Evolutionary conservation across 2,329 filamentous ascomycete genomes (phyloP), one percentile per base, ranked within the genome.

Genomic region (Diaporthe aspalathi): DNA sequence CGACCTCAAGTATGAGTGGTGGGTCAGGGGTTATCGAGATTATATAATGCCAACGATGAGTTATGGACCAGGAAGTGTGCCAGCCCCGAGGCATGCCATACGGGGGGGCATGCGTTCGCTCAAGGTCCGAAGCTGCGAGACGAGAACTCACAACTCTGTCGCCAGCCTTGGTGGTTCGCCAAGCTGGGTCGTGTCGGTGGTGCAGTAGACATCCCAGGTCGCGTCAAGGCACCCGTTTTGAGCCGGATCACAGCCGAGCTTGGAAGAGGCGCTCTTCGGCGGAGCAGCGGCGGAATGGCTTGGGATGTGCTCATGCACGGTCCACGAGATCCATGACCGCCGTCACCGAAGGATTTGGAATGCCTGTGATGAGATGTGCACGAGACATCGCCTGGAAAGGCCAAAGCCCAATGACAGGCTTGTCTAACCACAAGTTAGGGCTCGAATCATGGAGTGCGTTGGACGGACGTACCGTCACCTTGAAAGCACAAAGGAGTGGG

Each of bases 1-100:
- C 24, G 5, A 47, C 56, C 6, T 69, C 57, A 20, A 70, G 17
- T 45, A n/a, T 52, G n/a, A 69, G 54, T 66, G 70, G 32, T 20
- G 54, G 63, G 1, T 49, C 60, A 9, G 53, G 67, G 5, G 29
- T 69, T 14, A 45, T 50, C 16, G 68, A 70, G 47, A 56, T 70
- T 3, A 27, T 70, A 22, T 60, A 29, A 60, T 32, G 38, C 24
- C 57, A 35, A 22, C 0, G 32, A n/a, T 9, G 16, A 22, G 17
- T 9, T 11, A 24, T 57, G 40, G n/a, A 40, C 6, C 5, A 17
- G 14, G 14, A 11, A 57, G 6, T 0, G 11, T 43, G 20, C 12
- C 35, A 14, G 54, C 17, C 35, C 5, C 5, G n/a, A 22, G 54
- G 17, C n/a, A 40, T 4, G n/a, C 35, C 57, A 2, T n/a, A 12